These are phyloP conservation scores for Puccinia novopanici DNA, from an alignment of 1,284 basidiomycete species.

Conservation along the genomic window DNA sequence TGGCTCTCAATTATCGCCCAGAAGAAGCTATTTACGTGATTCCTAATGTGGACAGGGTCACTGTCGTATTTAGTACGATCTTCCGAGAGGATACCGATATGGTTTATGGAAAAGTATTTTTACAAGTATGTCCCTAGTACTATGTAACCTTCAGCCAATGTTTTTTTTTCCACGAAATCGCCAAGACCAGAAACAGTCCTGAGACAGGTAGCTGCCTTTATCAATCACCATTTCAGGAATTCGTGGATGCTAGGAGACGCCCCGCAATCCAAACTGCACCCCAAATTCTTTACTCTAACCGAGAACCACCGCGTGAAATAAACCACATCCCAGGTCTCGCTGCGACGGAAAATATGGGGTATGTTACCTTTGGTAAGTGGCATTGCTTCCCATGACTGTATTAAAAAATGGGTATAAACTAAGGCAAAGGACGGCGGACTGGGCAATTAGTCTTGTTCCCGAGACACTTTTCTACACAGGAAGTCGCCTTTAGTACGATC, in stretches of 20 bases:
- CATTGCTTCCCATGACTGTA: background rate
- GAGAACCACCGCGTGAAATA: conserved; percentile 94
- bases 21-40: conserved; percentile 96
- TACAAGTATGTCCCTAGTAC: conserved; percentile 82
- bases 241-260: conserved; percentile 91
- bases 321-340: conserved; percentile 79
- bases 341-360: conserved; percentile 87
- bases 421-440: background rate
- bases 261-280: conserved; percentile 94
- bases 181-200: no score
- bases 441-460: conserved; percentile 81
- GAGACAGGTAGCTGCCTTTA: background rate
- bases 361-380: conserved; percentile 81
- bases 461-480: conserved; percentile 80
- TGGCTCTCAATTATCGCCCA: conserved; percentile 85
- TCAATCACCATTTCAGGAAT: conserved; percentile 70
- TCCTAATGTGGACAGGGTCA: conserved; percentile 90
- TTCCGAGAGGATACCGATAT: conserved; percentile 98
- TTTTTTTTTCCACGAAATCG: no score
- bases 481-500: conserved; percentile 79
- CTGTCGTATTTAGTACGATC: conserved; percentile 93
- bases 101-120: conserved; percentile 93
- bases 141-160: no score
- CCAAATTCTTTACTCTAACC: conserved; percentile 94
- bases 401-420: background rate